Base-by-base conservation (phyloP, 2,329 filamentous ascomycete genomes). In the Fusarium temperatum region DNA sequence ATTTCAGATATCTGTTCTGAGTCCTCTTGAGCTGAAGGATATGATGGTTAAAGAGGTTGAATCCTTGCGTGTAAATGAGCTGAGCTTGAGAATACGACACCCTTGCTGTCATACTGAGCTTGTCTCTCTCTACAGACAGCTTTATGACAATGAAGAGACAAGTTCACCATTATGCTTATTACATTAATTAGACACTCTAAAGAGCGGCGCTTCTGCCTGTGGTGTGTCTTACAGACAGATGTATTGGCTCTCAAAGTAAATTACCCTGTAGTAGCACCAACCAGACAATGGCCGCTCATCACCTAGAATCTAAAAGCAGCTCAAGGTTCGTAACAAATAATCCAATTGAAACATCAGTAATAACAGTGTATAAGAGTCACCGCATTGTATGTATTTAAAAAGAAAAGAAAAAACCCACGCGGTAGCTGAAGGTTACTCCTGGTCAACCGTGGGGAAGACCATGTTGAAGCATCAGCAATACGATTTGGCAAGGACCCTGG, bases 401-500 rank as follows among this genome's bases (percentile, higher is more conserved):
- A 22, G 14, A 38, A 28, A 15, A 36, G 15, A 36, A 36, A 10
- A 36, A 36, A 18, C n/a, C 30, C 38, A 24, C 24, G 24, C 12
- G 8, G 22, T 26, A 24, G 26, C n/a, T 39, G 18, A 24, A 32
- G n/a, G 35, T 24, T 35, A 28, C 12, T 62, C 17, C 24, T 48
- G n/a, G n/a, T 26, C 39, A 38, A 36, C 26, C n/a, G 30, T 20
- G 12, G 60, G 32, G 58, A 32, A 45, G 36, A 38, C 38, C 30
- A 54, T 22, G 41, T 32, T 30, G 39, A 64, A 45, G 22, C 32
- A 59, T 59, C 45, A 20, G 24, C n/a, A 54, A 47, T 47, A 44
- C 32, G 51, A 73, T 70, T 50, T 55, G 47, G 45, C 66, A 57
- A 53, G 30, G 48, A 68, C 66, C 57, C 63, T 63, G 39, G 15